Evolutionary conservation across 2,329 filamentous ascomycete genomes (phyloP).

Genomic region (Alternaria arborescens): DNA sequence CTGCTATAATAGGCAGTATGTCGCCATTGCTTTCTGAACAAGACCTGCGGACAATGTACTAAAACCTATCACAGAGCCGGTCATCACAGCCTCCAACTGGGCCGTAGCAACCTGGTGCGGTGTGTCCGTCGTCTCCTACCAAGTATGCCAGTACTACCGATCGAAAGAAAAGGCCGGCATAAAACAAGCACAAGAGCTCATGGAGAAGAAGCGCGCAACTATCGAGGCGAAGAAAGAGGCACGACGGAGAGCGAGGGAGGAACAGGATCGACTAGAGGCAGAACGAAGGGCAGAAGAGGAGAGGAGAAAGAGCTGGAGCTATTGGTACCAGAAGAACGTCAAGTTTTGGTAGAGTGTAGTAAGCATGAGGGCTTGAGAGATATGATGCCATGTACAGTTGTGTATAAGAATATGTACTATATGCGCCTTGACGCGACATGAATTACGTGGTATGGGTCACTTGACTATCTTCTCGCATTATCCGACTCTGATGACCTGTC

Average conservation of each 20-base stretch:
- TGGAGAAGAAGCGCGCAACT: conserved; percentile 71
- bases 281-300: conserved; percentile 43
- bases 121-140: conserved; percentile 76
- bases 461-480: not conserved
- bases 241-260: conserved; percentile 54
- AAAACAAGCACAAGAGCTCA: conserved; percentile 83
- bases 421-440: not conserved
- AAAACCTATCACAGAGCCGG: conserved; percentile 57
- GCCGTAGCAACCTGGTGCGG: conserved; percentile 80
- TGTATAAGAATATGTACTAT: conserved; percentile 30
- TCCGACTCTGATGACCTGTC: not conserved
- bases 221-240: conserved; percentile 58
- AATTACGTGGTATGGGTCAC: not conserved
- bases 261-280: conserved; percentile 49
- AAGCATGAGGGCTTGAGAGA: not conserved
- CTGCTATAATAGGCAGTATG: conserved; percentile 78
- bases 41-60: conserved; percentile 5
- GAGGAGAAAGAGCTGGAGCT: conserved; percentile 46
- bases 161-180: conserved; percentile 81
- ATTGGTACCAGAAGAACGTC: conserved; percentile 49
- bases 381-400: conserved; percentile 20
- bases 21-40: not conserved
- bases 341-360: conserved; percentile 42
- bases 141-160: conserved; percentile 82
- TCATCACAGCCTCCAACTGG: conserved; percentile 80